Evolutionary conservation across 352 stramenopile species (phyloP).

Genomic region (Phytophthora fragariae): DNA sequence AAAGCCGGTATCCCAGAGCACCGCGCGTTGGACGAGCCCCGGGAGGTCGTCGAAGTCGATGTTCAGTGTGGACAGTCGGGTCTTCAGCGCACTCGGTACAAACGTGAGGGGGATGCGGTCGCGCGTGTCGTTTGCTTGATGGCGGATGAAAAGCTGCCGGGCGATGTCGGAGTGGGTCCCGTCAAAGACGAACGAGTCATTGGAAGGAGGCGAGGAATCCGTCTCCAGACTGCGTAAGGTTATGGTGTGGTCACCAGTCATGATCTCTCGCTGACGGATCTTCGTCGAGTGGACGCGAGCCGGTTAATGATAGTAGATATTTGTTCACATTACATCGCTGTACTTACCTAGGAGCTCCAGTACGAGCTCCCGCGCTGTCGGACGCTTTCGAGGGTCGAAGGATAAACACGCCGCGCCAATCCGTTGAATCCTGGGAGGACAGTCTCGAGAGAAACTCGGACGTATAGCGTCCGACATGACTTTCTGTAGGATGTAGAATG

Average conservation of each 20-base stretch:
- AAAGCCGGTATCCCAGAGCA: conserved; percentile 52
- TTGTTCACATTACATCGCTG: conserved; percentile 14
- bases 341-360: conserved; percentile 16
- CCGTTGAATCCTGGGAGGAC: conserved; percentile 43
- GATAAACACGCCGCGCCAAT: conserved; percentile 29
- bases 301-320: not conserved
- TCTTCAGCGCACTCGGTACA: conserved; percentile 15
- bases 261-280: not conserved
- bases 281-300: not conserved
- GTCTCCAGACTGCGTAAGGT: not conserved
- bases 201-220: not conserved
- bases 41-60: conserved; percentile 30
- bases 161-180: conserved; percentile 47
- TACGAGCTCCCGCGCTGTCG: conserved; percentile 17
- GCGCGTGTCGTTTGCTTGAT: conserved; percentile 8
- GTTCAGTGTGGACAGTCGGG: conserved; percentile 20
- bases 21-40: conserved; percentile 37
- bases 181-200: conserved; percentile 38
- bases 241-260: not conserved
- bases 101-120: conserved; percentile 14
- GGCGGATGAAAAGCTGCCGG: conserved; percentile 41
- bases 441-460: conserved; percentile 49
- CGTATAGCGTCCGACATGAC: conserved; percentile 51
- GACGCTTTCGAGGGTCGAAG: conserved; percentile 12
- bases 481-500: conserved; percentile 50